Evolutionary conservation across 176 grass and related monocot species (phyloP).

Genomic region (Rhynchospora breviuscula): DNA sequence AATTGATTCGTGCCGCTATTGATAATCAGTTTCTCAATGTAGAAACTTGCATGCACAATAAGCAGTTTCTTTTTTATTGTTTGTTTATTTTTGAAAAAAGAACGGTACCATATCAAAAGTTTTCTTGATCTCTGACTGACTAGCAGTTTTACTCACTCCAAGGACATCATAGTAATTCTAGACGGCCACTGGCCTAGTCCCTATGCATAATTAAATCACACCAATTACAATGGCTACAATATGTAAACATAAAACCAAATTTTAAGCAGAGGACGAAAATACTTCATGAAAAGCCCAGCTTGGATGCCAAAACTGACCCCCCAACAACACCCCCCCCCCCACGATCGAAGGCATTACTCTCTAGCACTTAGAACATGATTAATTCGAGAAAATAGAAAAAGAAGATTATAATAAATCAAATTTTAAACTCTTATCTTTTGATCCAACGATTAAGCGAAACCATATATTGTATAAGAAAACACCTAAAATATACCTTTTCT

Average conservation of each 20-base stretch:
- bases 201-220: constrained; percentile 29
- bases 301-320: constrained; percentile 1
- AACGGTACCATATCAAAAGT: constrained; percentile 59
- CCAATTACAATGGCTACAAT: neutral
- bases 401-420: neutral
- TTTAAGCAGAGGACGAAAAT: neutral
- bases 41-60: neutral
- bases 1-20: neutral
- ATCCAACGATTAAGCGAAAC: neutral
- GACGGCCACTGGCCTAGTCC: constrained; percentile 41
- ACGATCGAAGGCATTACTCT: constrained; percentile 9
- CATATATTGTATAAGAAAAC: neutral
- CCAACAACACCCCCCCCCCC: no score
- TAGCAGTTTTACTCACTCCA: constrained; percentile 62
- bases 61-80: neutral
- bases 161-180: constrained; percentile 81
- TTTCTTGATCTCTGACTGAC: constrained; percentile 69
- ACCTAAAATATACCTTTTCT: constrained; percentile 16
- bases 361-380: constrained; percentile 19
- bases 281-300: constrained; percentile 32
- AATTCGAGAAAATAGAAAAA: neutral
- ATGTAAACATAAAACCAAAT: neutral
- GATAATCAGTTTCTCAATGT: neutral
- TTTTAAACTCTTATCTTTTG: neutral
- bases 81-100: neutral